phyloP scores from a whole-genome alignment of 331 rosid species.

The Pyracantha coccinea region DNA sequence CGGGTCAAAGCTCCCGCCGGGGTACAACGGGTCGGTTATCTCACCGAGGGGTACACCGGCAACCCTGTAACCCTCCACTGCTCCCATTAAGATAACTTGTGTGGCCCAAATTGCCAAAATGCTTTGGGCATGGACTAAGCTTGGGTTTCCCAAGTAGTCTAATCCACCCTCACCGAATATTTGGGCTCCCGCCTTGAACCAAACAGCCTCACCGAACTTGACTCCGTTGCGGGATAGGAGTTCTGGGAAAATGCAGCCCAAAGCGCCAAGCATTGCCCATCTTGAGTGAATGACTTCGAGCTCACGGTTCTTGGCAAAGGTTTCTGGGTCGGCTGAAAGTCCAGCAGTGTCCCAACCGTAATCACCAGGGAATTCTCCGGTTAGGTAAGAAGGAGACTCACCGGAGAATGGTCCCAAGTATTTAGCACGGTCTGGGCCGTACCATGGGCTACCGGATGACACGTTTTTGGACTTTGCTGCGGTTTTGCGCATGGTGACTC shows the following conservation, averaged over 20 bases:
- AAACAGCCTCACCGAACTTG: neutral
- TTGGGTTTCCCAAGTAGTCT: constrained; percentile 3
- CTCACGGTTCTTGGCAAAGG: constrained; percentile 6
- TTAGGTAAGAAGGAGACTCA: neutral
- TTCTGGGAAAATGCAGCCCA: constrained; percentile 11
- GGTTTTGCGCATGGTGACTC: constrained; percentile 22
- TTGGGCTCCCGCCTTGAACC: too few relatives aligned
- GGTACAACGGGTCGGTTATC: constrained; percentile 13
- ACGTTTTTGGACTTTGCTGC: constrained; percentile 6
- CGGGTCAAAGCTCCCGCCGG: constrained; percentile 19
- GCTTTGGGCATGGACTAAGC: constrained; percentile 19
- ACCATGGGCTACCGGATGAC: constrained; percentile 22
- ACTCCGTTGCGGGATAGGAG: constrained; percentile 16
- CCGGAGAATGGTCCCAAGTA: constrained; percentile 15
- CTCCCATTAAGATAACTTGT: constrained; percentile 23
- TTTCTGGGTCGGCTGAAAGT: constrained; percentile 7
- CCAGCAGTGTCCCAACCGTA: constrained; percentile 21
- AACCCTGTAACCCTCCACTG: constrained; percentile 17
- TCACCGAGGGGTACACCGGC: constrained; percentile 15
- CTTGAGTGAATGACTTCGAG: too few relatives aligned
- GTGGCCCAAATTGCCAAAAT: constrained; percentile 18
- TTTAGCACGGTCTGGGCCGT: constrained; percentile 16
- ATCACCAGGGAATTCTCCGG: constrained; percentile 13
- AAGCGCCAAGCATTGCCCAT: too few relatives aligned
- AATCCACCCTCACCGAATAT: too few relatives aligned